Conservation (phyloP, 192 early-diverging fungal genomes). For the Coemansia sp. region DNA sequence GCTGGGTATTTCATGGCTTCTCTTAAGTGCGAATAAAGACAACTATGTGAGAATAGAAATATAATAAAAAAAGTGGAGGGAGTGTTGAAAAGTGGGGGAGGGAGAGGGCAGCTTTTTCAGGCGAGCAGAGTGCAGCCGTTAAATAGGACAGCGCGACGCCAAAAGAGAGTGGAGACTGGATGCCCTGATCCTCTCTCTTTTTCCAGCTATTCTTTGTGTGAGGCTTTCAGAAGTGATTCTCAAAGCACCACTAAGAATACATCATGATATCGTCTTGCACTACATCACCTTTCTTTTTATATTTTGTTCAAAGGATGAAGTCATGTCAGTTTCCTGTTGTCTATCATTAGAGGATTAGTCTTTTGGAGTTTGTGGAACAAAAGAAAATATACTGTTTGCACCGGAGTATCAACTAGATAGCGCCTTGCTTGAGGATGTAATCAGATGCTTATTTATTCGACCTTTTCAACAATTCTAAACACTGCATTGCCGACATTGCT, state of each 20-base stretch:
- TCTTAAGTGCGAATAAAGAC: not conserved
- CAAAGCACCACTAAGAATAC: too few relatives aligned
- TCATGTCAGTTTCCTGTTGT: not conserved
- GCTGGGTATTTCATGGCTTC: not conserved
- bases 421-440: too few relatives aligned
- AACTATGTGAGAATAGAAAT: not conserved
- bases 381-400: too few relatives aligned
- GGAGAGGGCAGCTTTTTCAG: too few relatives aligned
- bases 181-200: not conserved
- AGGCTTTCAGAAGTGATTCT: not conserved
- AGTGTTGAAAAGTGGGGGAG: not conserved
- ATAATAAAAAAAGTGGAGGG: not conserved
- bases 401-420: too few relatives aligned
- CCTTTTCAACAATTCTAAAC: not conserved
- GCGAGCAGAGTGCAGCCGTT: not conserved
- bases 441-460: too few relatives aligned
- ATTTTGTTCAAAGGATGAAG: not conserved
- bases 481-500: not conserved
- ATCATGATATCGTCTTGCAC: too few relatives aligned
- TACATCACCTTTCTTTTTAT: not conserved
- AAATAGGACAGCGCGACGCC: not conserved
- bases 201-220: not conserved
- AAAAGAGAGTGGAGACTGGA: too few relatives aligned
- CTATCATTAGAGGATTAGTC: not conserved
- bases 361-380: too few relatives aligned